A percentile compares a stretch with the other conserved stretches of the same genome.
phyloP scores from a whole-genome alignment of 1,139 yeast species.

The Magnusiomyces suaveolens region DNA sequence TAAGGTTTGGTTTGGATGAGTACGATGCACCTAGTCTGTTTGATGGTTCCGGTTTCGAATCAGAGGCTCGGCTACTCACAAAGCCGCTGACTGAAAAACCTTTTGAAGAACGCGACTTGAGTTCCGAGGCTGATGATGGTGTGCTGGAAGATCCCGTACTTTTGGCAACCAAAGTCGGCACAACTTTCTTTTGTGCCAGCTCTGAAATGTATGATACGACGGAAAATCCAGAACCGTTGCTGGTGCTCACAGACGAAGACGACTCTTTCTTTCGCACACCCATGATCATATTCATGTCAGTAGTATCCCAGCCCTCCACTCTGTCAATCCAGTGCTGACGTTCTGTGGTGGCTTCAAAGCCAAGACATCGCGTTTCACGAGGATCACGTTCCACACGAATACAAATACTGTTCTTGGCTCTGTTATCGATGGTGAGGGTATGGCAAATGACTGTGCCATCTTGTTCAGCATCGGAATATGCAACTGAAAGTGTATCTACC shows the following conservation, averaged over 20 bases:
- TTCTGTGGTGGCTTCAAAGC: conserved; percentile 67
- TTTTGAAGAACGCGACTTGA: background rate
- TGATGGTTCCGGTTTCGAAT: background rate
- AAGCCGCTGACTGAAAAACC: background rate
- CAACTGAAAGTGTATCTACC: conserved; percentile 57
- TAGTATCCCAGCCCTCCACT: conserved; percentile 68
- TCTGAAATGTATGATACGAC: background rate
- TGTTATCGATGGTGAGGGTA: conserved; percentile 59
- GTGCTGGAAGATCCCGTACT: background rate
- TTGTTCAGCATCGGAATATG: conserved; percentile 54
- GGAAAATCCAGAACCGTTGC: background rate
- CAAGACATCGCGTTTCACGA: conserved; percentile 79
- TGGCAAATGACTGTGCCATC: conserved; percentile 54
- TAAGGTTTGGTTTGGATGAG: conserved; percentile 18
- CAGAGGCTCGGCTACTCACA: background rate
- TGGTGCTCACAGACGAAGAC: background rate
- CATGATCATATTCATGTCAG: conserved; percentile 66
- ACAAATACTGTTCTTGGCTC: conserved; percentile 73
- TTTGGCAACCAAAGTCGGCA: background rate
- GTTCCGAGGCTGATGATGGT: background rate
- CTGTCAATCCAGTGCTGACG: conserved; percentile 56
- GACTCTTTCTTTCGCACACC: conserved; percentile 48
- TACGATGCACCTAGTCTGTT: background rate
- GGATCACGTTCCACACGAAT: conserved; percentile 87
- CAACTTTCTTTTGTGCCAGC: background rate